Evolutionary conservation across 768 basidiomycete genomes (phyloP), one percentile per base, ranked within the genome.

Genomic region (Tricholoma terreum): DNA sequence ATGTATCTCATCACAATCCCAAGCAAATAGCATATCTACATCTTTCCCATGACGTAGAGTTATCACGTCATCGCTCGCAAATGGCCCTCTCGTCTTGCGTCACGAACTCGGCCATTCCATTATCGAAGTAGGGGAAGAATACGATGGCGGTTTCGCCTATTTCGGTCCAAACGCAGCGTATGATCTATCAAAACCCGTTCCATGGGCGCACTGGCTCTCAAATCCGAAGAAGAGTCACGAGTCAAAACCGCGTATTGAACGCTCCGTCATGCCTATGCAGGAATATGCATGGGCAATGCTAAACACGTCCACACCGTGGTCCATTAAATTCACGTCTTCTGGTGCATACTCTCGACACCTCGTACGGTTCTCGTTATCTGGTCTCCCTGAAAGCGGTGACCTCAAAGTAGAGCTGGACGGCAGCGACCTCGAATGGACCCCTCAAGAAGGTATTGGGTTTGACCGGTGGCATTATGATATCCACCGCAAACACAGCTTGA

Each of bases 61-160:
- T 4, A 84, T 89, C 55, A 92, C 90, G 9, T 82, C 89, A 1
- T 92, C 90, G 1, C 69, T 82, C 17, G 77, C 83, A 11, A 92
- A 91, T 54, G 89, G 90, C 0, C 81, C 88, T 15, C 78, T 89
- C 17, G 87, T 91, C 6, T 78, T 92, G 30, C 81, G 89, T 6
- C 90, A 90, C 63, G 90, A 91, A 69, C 81, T 91, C 1, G 90
- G 90, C 0, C 90, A 92, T 70, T 89, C 87, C 21, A 82, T 91
- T 49, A 88, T 91, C 62, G 73, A 82, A 6, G 85, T 90, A 17
- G 90, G 90, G 4, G 90, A 92, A 71, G 90, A 91, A 71, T 91
- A 92, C 65, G 90, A 92, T 61, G 90, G 89, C 11, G 90, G 88
- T 4, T 83, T 70, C 58, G 85, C 76, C 3, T 92, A 92, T 68